Percentiles rank a stretch among this genome's conserved stretches.
phyloP scores from a whole-genome alignment of 805 yeast genomes.

The Schwanniomyces polymorphus region DNA sequence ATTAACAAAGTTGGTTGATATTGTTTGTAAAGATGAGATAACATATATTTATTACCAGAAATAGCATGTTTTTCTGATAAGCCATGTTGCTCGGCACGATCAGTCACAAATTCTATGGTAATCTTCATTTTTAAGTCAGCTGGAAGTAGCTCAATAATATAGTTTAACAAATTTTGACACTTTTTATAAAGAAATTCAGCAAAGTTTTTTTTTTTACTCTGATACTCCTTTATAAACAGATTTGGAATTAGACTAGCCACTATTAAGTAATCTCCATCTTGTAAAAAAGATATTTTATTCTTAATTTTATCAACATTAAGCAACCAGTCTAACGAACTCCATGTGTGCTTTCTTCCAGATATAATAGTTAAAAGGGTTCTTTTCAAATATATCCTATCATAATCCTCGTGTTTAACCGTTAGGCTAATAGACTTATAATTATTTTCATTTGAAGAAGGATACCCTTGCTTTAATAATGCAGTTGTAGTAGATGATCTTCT shows the following conservation, averaged over 20 bases:
- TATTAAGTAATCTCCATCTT: conserved; percentile 39
- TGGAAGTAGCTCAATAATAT: conserved; percentile 15
- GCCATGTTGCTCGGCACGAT: conserved; percentile 8
- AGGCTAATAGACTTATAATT: conserved; percentile 41
- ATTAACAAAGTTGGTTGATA: conserved; percentile 41
- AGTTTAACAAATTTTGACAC: conserved; percentile 25
- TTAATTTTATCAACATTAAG: conserved; percentile 14
- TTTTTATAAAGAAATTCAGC: conserved; percentile 21
- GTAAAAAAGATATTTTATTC: conserved; percentile 20
- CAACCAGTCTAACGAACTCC: conserved; percentile 44
- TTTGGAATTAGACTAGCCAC: conserved; percentile 34
- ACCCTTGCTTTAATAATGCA: conserved; percentile 8
- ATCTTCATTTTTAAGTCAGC: conserved; percentile 28
- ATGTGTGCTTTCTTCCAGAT: conserved; percentile 43
- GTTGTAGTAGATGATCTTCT: conserved; percentile 13
- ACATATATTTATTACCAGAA: conserved; percentile 34
- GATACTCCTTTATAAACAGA: conserved; percentile 10
- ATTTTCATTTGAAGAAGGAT: conserved; percentile 34
- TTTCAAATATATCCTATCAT: conserved; percentile 16
- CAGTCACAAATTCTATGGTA: conserved; percentile 39
- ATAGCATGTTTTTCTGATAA: conserved; percentile 1
- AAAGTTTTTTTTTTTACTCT: conserved; percentile 6
- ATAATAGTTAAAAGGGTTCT: conserved; percentile 38
- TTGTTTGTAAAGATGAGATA: conserved; percentile 36
- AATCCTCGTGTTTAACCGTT: conserved; percentile 45